Conservation (phyloP, 2,329 filamentous ascomycete genomes). For the Colletotrichum spinosum region DNA sequence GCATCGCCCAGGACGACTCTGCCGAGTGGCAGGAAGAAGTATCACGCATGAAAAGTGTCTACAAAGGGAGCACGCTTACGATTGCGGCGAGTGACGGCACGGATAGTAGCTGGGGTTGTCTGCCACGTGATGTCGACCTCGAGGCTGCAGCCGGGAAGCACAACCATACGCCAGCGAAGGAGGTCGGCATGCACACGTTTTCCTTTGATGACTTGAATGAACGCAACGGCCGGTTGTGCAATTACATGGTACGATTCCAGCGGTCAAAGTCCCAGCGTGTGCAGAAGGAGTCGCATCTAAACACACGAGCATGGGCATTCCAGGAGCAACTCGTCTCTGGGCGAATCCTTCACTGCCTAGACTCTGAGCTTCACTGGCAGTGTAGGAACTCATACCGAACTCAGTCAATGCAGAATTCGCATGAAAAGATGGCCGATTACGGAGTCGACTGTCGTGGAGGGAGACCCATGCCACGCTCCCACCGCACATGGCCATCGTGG, state of each 20-base stretch:
- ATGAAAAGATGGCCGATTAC: neutral
- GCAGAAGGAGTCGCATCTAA: neutral
- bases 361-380: constrained; percentile 16
- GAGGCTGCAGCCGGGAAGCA: neutral
- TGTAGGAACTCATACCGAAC: constrained; percentile 4
- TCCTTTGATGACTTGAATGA: neutral
- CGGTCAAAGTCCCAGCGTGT: neutral
- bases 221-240: accelerated
- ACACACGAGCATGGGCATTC: constrained; percentile 3
- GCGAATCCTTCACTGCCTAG: neutral
- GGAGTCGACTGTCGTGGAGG: neutral
- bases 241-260: neutral
- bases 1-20: constrained; percentile 18
- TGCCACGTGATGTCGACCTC: neutral
- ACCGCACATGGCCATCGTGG: constrained; percentile 2
- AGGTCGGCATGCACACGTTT: neutral
- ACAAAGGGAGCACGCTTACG: neutral
- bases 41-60: constrained; percentile 4
- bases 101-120: neutral
- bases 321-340: constrained; percentile 13
- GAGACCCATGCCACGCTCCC: too few species aligned
- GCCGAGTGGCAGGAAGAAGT: constrained; percentile 16
- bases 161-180: too few species aligned
- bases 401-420: neutral
- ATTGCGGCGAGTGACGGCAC: neutral